Evolutionary conservation across 495 filamentous ascomycete genomes (phyloP), one percentile per base, ranked within the genome.

Genomic region (Penicillium riverlandense): DNA sequence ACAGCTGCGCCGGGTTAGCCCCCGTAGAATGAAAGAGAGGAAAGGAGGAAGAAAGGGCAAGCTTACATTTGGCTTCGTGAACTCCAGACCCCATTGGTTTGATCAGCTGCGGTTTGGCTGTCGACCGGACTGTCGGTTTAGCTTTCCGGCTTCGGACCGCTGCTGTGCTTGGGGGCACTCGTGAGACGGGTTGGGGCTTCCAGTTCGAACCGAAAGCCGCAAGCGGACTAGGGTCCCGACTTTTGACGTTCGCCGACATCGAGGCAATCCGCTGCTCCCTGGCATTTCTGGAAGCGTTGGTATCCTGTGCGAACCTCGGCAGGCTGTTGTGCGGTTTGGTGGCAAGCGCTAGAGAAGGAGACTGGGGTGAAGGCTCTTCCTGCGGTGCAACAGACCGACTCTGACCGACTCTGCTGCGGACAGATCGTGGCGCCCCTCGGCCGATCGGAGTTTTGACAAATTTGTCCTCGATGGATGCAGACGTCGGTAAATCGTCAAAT

Each of bases 401-500:
- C 52, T 83, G 76, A 47, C 80, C 73, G 37, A 86, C 57, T 57
- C 76, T 79, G 57, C 69, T 80, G 40, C 80, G 75, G 40, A 79
- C 57, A 35, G 78, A 76, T 48, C 79, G 79, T 33, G 83, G 86
- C 29, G 80, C 80, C 14, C 85, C 84, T 53, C 79, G 77, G 37
- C 74, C 80, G 38, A 83, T 65, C 6, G 92, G 90, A 52, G 85
- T 81, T 60, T 90, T 90, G 40, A 89, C 69, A 51, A 80, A 98
- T 56, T 78, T 84, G 42, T 79, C 85, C 59, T 98, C 92, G 12
- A 80, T 78, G 35, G 84, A 77, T 4, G 75, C 82, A 27, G 88
- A 96, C 1, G 88, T 97, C 10, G 94, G 94, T 39, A 98, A 69
- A 66, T 98, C 92, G 53, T 97, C 92, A 60, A 98, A 97, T 10